phyloP scores from a whole-genome alignment of 2,329 filamentous ascomycete species.

The Epichloe typhina region DNA sequence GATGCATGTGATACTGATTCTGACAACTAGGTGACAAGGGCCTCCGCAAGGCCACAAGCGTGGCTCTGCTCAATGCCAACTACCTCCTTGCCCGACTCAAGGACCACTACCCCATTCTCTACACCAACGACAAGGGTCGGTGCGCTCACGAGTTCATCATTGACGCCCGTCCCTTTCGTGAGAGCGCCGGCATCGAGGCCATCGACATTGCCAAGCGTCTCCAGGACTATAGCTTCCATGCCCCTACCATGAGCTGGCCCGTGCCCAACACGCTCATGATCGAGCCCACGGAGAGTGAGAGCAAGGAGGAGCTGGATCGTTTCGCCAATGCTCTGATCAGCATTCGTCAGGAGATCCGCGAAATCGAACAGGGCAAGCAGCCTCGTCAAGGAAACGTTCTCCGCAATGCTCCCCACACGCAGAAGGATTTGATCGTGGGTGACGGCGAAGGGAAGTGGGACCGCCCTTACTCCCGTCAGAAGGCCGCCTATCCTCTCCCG shows the following conservation, averaged over 20 bases:
- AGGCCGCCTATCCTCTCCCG: constrained; percentile 74
- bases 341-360: constrained; percentile 74
- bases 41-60: constrained; percentile 78
- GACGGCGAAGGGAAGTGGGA: constrained; percentile 52
- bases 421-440: constrained; percentile 61
- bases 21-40: constrained; percentile 34
- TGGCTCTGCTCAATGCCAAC: constrained; percentile 92
- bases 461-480: constrained; percentile 65
- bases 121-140: constrained; percentile 76
- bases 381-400: constrained; percentile 70
- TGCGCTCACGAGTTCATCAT: constrained; percentile 98
- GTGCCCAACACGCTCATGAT: constrained; percentile 96
- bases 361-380: constrained; percentile 66
- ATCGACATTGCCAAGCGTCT: constrained; percentile 94
- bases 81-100: constrained; percentile 84
- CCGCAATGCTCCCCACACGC: constrained; percentile 78
- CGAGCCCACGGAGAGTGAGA: constrained; percentile 90
- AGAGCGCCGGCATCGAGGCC: constrained; percentile 70
- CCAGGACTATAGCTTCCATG: constrained; percentile 95
- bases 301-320: constrained; percentile 80
- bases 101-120: constrained; percentile 80
- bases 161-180: constrained; percentile 73
- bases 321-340: constrained; percentile 83
- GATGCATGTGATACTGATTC: not conserved
- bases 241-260: constrained; percentile 94